phyloP scores from a whole-genome alignment of 192 early-diverging fungal species.

The Chytriomyces sp. region DNA sequence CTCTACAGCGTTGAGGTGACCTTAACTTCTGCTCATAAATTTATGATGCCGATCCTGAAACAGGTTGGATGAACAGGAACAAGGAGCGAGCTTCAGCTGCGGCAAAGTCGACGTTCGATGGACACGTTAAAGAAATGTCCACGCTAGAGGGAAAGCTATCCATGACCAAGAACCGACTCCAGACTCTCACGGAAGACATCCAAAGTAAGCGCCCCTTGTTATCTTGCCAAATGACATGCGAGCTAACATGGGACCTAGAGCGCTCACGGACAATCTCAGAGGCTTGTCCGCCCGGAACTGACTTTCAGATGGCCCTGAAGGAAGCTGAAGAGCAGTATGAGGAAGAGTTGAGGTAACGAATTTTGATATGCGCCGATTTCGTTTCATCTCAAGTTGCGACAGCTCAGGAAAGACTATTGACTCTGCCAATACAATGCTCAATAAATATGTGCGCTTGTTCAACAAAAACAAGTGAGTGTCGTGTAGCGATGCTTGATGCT shows the following conservation, averaged over 20 bases:
- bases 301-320: conserved; percentile 36
- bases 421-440: conserved; percentile 11
- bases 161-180: conserved; percentile 10
- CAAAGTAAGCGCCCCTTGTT: conserved; percentile 16
- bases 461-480: conserved; percentile 14
- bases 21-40: background rate
- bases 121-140: conserved; percentile 19
- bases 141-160: conserved; percentile 24
- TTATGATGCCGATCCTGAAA: background rate
- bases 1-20: background rate
- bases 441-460: conserved; percentile 24
- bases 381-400: background rate
- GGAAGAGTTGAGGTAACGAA: conserved; percentile 36
- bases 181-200: conserved; percentile 26
- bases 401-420: conserved; percentile 21
- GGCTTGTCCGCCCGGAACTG: conserved; percentile 13
- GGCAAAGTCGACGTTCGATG: conserved; percentile 22
- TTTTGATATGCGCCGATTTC: background rate
- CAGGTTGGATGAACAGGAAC: background rate
- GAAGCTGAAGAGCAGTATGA: conserved; percentile 40
- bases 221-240: background rate
- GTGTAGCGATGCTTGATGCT: background rate
- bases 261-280: conserved; percentile 23
- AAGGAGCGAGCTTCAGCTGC: background rate
- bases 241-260: background rate